phyloP scores from a whole-genome alignment of 306 rosid genomes.

The Hylodesmum podocarpum region DNA sequence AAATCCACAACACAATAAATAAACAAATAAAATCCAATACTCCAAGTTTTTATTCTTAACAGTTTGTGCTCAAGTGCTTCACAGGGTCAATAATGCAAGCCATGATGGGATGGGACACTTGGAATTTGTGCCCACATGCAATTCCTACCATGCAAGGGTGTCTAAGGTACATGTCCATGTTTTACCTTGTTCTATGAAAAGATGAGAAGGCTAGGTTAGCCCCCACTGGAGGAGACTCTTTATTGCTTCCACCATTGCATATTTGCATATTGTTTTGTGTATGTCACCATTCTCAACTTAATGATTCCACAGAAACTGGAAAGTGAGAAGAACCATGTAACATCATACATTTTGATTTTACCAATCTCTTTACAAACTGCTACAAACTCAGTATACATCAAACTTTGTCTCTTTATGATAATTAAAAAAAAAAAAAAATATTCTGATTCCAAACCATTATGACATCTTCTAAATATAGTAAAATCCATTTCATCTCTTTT shows the following conservation, averaged over 20 bases:
- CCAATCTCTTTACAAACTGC: constrained; percentile 6
- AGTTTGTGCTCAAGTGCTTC: not conserved
- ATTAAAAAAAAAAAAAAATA: constrained; percentile 3
- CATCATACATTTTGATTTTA: not conserved
- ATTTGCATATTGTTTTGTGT: constrained; percentile 17
- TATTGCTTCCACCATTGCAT: constrained; percentile 28
- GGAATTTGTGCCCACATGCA: constrained; percentile 39
- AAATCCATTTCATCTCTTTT: not conserved
- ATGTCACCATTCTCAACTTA: constrained; percentile 26
- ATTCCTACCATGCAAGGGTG: constrained; percentile 29
- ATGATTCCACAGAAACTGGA: constrained; percentile 26
- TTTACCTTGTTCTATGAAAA: constrained; percentile 30
- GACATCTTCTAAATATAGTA: constrained; percentile 12
- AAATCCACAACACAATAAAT: not conserved
- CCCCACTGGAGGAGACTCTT: constrained; percentile 30
- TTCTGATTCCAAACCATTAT: not conserved
- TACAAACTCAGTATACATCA: constrained; percentile 21
- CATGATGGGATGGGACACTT: constrained; percentile 33
- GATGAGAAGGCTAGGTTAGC: constrained; percentile 16
- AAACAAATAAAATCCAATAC: not conserved
- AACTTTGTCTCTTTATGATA: constrained; percentile 16
- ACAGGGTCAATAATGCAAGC: constrained; percentile 29
- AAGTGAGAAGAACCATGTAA: constrained; percentile 11
- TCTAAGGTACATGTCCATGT: constrained; percentile 34
- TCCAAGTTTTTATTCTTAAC: not conserved